Evolutionary conservation across 2,329 filamentous ascomycete species (phyloP).

Genomic region (Penicillium sp.): DNA sequence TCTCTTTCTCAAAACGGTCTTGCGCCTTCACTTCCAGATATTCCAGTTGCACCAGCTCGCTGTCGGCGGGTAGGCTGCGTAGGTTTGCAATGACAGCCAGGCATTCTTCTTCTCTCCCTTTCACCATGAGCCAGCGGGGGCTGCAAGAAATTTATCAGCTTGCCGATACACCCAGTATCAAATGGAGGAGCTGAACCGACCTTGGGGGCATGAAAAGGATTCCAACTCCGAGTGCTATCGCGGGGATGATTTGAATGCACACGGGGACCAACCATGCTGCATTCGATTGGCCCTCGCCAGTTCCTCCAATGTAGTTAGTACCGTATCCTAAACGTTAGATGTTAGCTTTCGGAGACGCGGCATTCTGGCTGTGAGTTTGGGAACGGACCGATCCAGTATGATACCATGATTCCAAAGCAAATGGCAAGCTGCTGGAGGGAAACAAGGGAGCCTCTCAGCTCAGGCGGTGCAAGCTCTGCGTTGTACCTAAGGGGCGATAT

Average conservation of each 20-base stretch:
- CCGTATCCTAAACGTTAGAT: conserved; percentile 26
- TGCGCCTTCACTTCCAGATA: conserved; percentile 50
- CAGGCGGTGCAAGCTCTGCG: conserved; percentile 43
- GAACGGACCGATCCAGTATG: conserved; percentile 25
- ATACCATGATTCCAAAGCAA: conserved; percentile 27
- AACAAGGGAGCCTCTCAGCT: conserved; percentile 28
- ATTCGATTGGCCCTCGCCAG: conserved; percentile 26
- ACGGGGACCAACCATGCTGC: conserved; percentile 47
- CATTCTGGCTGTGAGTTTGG: not conserved
- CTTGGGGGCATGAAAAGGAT: conserved; percentile 45
- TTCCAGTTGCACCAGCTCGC: conserved; percentile 41
- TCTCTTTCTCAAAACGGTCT: conserved; percentile 41
- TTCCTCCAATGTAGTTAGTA: conserved; percentile 38
- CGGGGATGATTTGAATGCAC: conserved; percentile 43
- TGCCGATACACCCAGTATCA: not conserved
- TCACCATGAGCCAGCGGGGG: conserved; percentile 51
- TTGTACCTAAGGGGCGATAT: conserved; percentile 39
- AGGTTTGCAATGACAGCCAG: conserved; percentile 11
- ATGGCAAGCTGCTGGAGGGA: conserved; percentile 29
- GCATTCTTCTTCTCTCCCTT: conserved; percentile 46
- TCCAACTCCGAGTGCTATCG: conserved; percentile 30
- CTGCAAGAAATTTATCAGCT: not conserved
- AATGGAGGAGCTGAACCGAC: not conserved
- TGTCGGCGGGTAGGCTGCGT: conserved; percentile 28
- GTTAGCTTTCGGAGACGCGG: not conserved